Conservation (phyloP, 2,329 filamentous ascomycete species). For the Aspergillus arachidicola region DNA sequence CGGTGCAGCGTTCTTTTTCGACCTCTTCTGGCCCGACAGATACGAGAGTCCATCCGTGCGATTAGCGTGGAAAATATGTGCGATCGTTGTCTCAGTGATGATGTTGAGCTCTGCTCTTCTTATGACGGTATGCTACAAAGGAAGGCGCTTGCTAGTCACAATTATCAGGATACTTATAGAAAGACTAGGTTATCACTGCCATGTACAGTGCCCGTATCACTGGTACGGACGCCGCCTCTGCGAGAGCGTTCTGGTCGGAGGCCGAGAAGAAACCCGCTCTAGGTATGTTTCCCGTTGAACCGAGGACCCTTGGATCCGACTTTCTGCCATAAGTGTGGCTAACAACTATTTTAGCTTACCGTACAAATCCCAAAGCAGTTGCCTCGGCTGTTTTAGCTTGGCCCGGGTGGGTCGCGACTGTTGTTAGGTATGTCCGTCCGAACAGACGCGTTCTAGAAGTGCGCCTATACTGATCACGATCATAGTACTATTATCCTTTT, state of each 20-base stretch:
- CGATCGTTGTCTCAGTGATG: slow-evolving; percentile 52
- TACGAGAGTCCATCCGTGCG: slow-evolving; percentile 53
- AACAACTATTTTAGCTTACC: background rate
- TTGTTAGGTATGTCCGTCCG: background rate
- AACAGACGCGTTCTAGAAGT: no score
- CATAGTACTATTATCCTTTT: slow-evolving; percentile 32
- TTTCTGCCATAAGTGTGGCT: background rate
- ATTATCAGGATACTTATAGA: no score
- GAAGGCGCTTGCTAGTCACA: no score
- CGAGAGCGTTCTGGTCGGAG: background rate
- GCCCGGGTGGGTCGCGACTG: background rate
- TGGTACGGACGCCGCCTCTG: background rate
- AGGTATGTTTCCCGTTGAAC: rapidly evolving
- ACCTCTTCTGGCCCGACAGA: slow-evolving; percentile 63
- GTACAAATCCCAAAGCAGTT: background rate
- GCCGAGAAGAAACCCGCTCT: background rate
- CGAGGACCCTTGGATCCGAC: background rate
- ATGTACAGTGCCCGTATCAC: background rate
- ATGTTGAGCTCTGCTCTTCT: slow-evolving; percentile 43
- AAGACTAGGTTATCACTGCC: background rate
- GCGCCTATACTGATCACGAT: slow-evolving; percentile 50
- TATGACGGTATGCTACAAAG: background rate
- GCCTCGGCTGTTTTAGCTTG: background rate
- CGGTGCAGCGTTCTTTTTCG: slow-evolving; percentile 63
- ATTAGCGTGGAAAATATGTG: slow-evolving; percentile 58